Conservation (phyloP, 2,329 filamentous ascomycete species). For the Pyricularia grisea region DNA sequence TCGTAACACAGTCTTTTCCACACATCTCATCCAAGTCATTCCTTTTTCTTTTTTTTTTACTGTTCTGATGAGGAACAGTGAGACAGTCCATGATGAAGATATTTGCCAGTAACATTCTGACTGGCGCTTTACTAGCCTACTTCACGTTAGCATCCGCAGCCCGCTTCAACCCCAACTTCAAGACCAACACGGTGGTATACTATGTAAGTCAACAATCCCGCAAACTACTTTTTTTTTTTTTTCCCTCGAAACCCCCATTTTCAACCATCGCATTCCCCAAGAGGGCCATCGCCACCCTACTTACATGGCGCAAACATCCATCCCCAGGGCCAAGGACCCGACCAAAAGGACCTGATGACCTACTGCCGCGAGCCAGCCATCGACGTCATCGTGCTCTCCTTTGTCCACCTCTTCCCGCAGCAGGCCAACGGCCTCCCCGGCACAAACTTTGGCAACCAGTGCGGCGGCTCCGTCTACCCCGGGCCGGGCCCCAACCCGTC, state of each 20-base stretch:
- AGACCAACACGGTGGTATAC: constrained; percentile 31
- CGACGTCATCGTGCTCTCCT: constrained; percentile 32
- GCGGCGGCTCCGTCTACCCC: constrained; percentile 19
- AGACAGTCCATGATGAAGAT: not conserved
- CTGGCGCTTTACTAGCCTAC: not conserved
- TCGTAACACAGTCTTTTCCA: not conserved
- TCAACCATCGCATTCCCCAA: not conserved
- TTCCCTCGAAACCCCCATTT: not conserved
- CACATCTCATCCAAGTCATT: not conserved
- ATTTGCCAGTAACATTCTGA: not conserved
- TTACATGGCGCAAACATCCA: not conserved
- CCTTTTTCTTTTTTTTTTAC: not conserved
- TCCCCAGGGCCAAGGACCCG: constrained; percentile 27
- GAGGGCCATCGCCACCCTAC: not conserved
- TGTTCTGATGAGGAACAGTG: not conserved
- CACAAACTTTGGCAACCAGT: constrained; percentile 31
- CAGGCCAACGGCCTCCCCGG: constrained; percentile 31
- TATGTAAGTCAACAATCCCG: constrained; percentile 20
- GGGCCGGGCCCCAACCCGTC: constrained; percentile 19
- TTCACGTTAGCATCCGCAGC: not conserved
- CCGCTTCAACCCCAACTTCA: constrained; percentile 20
- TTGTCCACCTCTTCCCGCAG: constrained; percentile 29
- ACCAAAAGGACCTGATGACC: constrained; percentile 23
- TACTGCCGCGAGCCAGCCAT: constrained; percentile 28
- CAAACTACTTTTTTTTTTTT: too few species aligned